Evolutionary conservation across 2,329 filamentous ascomycete species (phyloP), one percentile per base, ranked within the genome.

Genomic region (Apiospora saccharicola): DNA sequence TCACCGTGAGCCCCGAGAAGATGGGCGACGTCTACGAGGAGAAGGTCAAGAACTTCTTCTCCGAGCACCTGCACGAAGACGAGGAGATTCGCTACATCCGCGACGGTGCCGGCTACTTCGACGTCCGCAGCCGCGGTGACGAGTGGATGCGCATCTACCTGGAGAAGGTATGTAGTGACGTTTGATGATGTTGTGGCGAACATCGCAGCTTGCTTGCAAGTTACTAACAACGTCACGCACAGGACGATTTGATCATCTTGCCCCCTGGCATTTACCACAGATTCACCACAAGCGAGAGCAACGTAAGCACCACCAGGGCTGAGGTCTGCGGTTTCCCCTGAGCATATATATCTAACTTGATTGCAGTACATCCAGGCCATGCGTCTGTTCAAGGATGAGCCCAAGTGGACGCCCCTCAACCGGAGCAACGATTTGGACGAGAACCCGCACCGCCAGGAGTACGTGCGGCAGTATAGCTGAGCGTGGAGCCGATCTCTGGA

Each of bases 1-100:
- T 98, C 81, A 93, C 90, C 73, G 94, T 99, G 30, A 97, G 94
- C 10, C 96, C 95, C 0, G 86, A 91, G 75, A 92, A 91, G 75
- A 94, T 98, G 92, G 95, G 94, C 72, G 93, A 90, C 51, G 84
- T 91, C 64, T 99, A 98, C 85, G 96, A 99, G 84, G 90, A 93
- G 75, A 98, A 98, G 83, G 94, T 99, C 75, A 95, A 94, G 85
- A 90, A 84, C 76, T 99, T 99, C 86, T 99, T 98, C 86, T 82
- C 93, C 78, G 96, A 99, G 87, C 96, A 99, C 82, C 83, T 99
- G 78, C 96, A 99, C 81, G 96, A 99, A 85, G 96, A 99, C 77
- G 96, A 99, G 85, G 96, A 99, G 88, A 99, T 99, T 76, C 88
- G 96, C 68, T 99, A 98, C 80, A 95, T 99, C 76, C 87, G 94